Evolutionary conservation across 2,329 filamentous ascomycete genomes (phyloP).

Genomic region (Decorospora gaudefroyi): DNA sequence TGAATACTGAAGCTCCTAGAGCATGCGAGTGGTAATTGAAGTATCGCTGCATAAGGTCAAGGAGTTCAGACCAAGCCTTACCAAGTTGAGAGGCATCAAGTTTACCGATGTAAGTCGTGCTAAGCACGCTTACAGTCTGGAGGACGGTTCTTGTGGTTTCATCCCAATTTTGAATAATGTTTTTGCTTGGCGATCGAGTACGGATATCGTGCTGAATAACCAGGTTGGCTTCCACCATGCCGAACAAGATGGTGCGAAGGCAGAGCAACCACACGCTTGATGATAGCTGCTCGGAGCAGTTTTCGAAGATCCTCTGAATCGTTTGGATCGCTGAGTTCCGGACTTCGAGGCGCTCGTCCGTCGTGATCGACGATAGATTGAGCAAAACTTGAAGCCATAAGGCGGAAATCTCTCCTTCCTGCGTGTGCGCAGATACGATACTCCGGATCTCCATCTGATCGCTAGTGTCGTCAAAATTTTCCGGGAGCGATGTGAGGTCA

Average conservation of each 20-base stretch:
- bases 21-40: constrained; percentile 48
- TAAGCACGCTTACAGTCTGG: constrained; percentile 55
- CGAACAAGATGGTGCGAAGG: constrained; percentile 78
- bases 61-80: constrained; percentile 73
- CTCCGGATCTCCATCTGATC: constrained; percentile 59
- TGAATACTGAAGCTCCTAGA: constrained; percentile 51
- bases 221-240: constrained; percentile 69
- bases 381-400: constrained; percentile 79
- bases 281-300: constrained; percentile 79
- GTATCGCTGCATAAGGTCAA: constrained; percentile 67
- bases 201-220: constrained; percentile 31
- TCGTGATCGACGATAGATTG: constrained; percentile 71
- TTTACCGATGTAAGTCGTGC: constrained; percentile 75
- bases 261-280: constrained; percentile 83
- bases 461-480: constrained; percentile 18
- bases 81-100: constrained; percentile 71
- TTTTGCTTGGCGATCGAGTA: constrained; percentile 16
- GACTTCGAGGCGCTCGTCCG: constrained; percentile 73
- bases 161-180: constrained; percentile 43
- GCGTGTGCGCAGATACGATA: constrained; percentile 63
- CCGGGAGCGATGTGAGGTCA: constrained; percentile 45
- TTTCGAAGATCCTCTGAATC: constrained; percentile 86
- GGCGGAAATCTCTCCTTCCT: constrained; percentile 68
- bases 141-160: constrained; percentile 49
- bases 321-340: constrained; percentile 91